Base-by-base conservation (phyloP, 495 filamentous ascomycete genomes). In the Sporormia fimetaria region DNA sequence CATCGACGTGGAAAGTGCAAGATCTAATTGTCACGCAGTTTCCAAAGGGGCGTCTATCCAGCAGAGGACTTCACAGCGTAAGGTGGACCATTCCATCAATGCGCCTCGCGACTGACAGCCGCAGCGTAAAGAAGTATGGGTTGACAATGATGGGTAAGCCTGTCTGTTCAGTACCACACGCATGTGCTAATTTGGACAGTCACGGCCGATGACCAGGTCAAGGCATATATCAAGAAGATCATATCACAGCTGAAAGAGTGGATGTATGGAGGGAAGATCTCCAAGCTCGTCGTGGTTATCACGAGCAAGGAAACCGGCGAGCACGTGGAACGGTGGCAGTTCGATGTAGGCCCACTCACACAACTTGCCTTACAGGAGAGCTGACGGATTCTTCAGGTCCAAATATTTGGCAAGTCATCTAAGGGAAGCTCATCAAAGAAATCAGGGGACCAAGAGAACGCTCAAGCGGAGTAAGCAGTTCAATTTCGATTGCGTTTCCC, bases 201-300 rank as follows among this genome's bases (percentile, higher is more conserved):
- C 25, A 85, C 90, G 12, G 76, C 83, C 42, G 90, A 98, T 63
- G 90, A 96, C 66, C 87, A 96, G 60, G 90, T 98, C 52, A 92
- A 93, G 66, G 86, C 87, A 35, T 98, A 98, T 63, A 92, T 94
- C 69, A 94, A 92, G 67, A 93, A 90, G 66, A 94, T 95, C 63
- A 95, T 93, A 84, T 81, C 79, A 3, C 87, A 94, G 63, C 74
- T 95, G 30, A 86, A 88, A 63, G 81, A 80, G 55, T 98, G 90
- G 90, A 96, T 94, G 82, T 67, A 82, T 29, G 81, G 81, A 51
- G 84, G 87, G 55, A 96, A 96, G 65, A 92, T 98, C 52, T 87
- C 80, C 10, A 96, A 94, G 63, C 76, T 98, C 1, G 88, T 98
- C 20, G 78, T 98, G 21, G 88, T 96, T 14, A 84, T 98, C 52